Evolutionary conservation across 257 asterid genomes (phyloP).

Genomic region (Fraxinus americana): DNA sequence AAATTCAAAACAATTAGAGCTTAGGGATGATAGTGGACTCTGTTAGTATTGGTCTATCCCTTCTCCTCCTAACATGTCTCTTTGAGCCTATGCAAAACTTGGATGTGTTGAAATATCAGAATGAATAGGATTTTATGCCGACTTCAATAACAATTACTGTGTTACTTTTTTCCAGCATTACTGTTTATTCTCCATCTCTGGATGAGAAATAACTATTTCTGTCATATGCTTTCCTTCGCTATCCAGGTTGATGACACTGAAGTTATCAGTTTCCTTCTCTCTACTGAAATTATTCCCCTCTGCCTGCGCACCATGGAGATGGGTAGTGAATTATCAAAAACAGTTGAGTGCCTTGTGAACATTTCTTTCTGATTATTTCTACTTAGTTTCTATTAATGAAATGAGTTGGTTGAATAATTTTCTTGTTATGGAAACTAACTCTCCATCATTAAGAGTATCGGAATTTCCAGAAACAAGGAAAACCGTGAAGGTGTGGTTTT

Average conservation of each 20-base stretch:
- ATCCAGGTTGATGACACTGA: conserved; percentile 90
- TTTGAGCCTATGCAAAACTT: background rate
- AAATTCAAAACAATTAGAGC: background rate
- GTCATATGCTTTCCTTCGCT: conserved; percentile 21
- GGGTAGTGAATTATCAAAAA: conserved; percentile 94
- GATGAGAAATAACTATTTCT: background rate
- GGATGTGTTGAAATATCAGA: background rate
- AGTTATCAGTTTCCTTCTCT: conserved; percentile 85
- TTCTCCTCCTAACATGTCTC: background rate
- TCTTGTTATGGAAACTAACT: background rate
- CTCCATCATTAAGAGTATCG: background rate
- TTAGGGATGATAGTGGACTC: background rate
- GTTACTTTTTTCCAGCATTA: background rate
- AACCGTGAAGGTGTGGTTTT: background rate
- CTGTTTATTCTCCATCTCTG: conserved; percentile 6
- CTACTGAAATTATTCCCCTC: conserved; percentile 91
- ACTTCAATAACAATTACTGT: background rate
- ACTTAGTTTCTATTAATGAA: background rate
- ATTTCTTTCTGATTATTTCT: conserved; percentile 8
- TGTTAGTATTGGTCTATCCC: background rate
- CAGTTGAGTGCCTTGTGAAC: conserved; percentile 59
- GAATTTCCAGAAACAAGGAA: background rate
- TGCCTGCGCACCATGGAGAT: conserved; percentile 97
- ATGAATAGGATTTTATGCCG: background rate
- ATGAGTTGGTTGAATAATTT: background rate